Evolutionary conservation across 805 yeast species (phyloP).

Genomic region (Barnettozyma pratensis): DNA sequence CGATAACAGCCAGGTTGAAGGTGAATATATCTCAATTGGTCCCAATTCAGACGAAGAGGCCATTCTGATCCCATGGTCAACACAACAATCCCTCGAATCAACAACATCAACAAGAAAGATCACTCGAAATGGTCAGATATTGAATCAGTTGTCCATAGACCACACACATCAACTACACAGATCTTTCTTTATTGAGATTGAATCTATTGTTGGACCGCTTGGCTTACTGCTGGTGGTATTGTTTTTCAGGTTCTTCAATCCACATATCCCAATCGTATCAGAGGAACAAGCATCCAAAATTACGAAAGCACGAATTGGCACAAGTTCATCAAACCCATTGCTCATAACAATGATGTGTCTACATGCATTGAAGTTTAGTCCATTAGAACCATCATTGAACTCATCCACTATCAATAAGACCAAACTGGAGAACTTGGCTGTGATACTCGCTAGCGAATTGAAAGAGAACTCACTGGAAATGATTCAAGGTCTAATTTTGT

Average conservation of each 20-base stretch:
- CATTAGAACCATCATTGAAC: conserved; percentile 13
- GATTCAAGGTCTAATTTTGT: conserved; percentile 35
- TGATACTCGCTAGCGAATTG: conserved; percentile 11
- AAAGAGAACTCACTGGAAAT: conserved; percentile 1
- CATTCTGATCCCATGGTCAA: too few species aligned
- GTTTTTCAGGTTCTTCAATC: conserved; percentile 25
- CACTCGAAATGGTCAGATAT: too few species aligned
- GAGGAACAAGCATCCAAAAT: not conserved
- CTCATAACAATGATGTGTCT: conserved; percentile 24
- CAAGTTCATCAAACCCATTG: conserved; percentile 19
- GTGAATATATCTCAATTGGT: too few species aligned
- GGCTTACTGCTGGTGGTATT: conserved; percentile 20
- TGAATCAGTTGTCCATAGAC: too few species aligned
- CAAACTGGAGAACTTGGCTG: conserved; percentile 24
- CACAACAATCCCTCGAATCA: too few species aligned
- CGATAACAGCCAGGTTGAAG: too few species aligned
- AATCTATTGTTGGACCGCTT: conserved; percentile 20
- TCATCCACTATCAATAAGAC: conserved; percentile 12
- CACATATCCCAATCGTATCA: conserved; percentile 24
- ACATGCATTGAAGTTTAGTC: conserved; percentile 25
- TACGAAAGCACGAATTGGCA: not conserved
- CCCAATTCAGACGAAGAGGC: too few species aligned
- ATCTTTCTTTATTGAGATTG: conserved; percentile 22
- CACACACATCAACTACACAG: not conserved
- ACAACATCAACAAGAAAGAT: too few species aligned